Evolutionary conservation across 2,329 filamentous ascomycete species (phyloP).

Genomic region (Colletotrichum trifolii): DNA sequence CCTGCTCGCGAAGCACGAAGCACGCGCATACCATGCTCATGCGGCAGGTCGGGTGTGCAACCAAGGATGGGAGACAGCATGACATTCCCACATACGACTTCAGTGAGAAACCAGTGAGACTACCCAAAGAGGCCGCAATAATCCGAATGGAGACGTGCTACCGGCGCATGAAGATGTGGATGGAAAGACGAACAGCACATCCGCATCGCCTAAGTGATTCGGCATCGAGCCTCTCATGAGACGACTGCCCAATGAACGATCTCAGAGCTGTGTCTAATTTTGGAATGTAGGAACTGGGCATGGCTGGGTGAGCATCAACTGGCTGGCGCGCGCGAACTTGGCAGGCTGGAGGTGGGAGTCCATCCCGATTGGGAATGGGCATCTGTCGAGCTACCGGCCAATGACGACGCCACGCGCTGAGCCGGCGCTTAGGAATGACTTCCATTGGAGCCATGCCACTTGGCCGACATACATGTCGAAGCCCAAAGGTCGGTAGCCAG

Average conservation of each 20-base stretch:
- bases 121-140: constrained; percentile 27
- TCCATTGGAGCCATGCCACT: constrained; percentile 33
- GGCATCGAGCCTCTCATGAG: constrained; percentile 1
- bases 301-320: constrained; percentile 40
- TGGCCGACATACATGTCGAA: constrained; percentile 8
- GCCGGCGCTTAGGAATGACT: constrained; percentile 40
- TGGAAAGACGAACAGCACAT: constrained; percentile 18
- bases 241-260: constrained; percentile 46
- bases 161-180: constrained; percentile 28
- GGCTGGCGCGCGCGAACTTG: constrained; percentile 54
- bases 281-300: constrained; percentile 42
- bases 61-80: constrained; percentile 20
- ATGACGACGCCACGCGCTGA: constrained; percentile 28
- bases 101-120: constrained; percentile 19
- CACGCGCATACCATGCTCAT: constrained; percentile 17
- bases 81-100: constrained; percentile 8
- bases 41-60: constrained; percentile 12
- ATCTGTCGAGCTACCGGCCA: constrained; percentile 29
- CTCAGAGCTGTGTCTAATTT: constrained; percentile 48
- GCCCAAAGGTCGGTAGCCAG: constrained; percentile 16
- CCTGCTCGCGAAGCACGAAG: constrained; percentile 28
- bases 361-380: constrained; percentile 27
- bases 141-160: constrained; percentile 23
- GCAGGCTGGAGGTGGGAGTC: constrained; percentile 21
- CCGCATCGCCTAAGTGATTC: background rate